Evolutionary conservation across 169 alveolate genomes (phyloP), one percentile per base, ranked within the genome.

Genomic region (Nephromyces sp.): DNA sequence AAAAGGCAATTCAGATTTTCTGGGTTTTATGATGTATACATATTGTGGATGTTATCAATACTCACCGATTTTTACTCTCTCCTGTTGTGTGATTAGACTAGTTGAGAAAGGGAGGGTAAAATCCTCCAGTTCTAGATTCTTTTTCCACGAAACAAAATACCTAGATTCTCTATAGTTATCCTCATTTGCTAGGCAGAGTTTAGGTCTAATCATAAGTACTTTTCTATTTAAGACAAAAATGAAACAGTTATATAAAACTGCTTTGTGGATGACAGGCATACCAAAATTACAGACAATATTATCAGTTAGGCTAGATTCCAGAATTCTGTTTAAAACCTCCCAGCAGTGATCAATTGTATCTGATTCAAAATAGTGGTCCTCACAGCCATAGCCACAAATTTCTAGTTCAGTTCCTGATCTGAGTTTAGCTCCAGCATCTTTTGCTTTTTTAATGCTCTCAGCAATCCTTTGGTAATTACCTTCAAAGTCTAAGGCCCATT

Each of bases 91-190:
- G 29, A 82, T 68, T 52, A 70, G n/a, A 25, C 73, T 28, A 0
- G 86, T 81, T 15, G 34, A 31, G 27, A 0, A 52, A 2, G 93
- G 91, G 3, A 90, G 79, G 0, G 35, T 53, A 66, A 79, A 74
- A 2, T 87, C 86, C 30, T 86, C 88, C 24, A 80, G 62, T 28
- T 57, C 72, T 4, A 52, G 65, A 0, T 74, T 73, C 0, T 61
- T 68, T 21, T 69, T 43, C 95, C 95, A 92, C 22, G 91, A 86
- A 0, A 92, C 84, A 69, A 92, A 92, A 80, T 84, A 92, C 22
- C 97, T 81, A 28, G 82, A 68, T 77, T 92, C 97, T 62, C 97
- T 76, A 75, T 90, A 90, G 78, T 84, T 85, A n/a, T 89, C 90
- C 27, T 87, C 94, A 61, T 88, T 87, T 1, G 92, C 93, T 29